A percentile compares a stretch with the other conserved stretches of the same genome.
Conservation (phyloP, 148 eudicot species). For the Pharnaceum exiguum region DNA sequence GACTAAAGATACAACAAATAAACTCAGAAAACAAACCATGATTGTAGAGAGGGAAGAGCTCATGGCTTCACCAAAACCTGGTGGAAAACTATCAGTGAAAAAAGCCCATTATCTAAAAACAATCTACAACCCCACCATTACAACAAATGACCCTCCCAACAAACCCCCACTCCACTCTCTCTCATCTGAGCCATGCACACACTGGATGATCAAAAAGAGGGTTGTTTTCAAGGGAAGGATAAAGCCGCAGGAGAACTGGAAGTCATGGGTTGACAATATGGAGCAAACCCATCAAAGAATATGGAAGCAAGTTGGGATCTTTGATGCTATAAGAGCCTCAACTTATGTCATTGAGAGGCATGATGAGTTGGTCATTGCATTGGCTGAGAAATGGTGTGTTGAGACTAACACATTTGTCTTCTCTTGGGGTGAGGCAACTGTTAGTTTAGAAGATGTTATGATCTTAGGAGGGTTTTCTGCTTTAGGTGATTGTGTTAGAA, state of each 20-base stretch:
- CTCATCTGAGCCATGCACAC: background rate
- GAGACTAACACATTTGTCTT: constrained; percentile 25
- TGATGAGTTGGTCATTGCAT: constrained; percentile 13
- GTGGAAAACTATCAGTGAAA: background rate
- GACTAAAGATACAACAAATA: too few relatives aligned
- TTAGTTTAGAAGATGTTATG: constrained; percentile 36
- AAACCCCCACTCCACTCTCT: background rate
- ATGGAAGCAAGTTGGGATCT: constrained; percentile 19
- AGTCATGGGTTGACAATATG: constrained; percentile 12
- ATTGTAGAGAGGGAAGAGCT: constrained; percentile 11
- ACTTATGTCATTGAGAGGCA: constrained; percentile 12
- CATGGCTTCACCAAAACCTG: constrained; percentile 6
- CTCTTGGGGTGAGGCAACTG: constrained; percentile 28
- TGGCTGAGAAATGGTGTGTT: constrained; percentile 30
- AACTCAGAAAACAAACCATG: too few relatives aligned
- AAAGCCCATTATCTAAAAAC: constrained; percentile 14
- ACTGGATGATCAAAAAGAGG: background rate
- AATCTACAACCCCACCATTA: background rate
- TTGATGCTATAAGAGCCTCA: constrained; percentile 20
- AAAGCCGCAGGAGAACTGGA: constrained; percentile 3
- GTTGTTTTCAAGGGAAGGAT: constrained; percentile 1
- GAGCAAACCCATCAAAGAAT: background rate
- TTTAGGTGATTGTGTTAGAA: constrained; percentile 10
- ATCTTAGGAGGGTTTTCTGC: constrained; percentile 30
- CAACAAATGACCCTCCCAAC: background rate